Percentiles rank a stretch among this genome's conserved stretches.
phyloP scores from a whole-genome alignment of 768 basidiomycete species.

The Mycena leptocephala region DNA sequence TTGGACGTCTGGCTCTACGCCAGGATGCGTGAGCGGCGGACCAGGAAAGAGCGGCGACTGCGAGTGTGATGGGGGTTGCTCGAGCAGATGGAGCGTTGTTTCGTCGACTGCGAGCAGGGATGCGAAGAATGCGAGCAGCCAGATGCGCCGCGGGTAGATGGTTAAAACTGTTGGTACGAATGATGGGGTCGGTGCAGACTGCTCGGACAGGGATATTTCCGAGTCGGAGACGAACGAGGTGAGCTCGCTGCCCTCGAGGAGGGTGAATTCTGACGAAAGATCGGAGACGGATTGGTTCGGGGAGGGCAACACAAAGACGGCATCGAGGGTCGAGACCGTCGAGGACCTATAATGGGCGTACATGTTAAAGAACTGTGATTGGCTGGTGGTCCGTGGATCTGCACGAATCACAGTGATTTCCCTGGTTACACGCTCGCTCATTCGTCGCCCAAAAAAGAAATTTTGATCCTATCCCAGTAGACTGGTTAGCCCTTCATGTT shows the following conservation, averaged over 20 bases:
- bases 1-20: neutral
- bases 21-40: slow-evolving; percentile 1
- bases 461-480: neutral
- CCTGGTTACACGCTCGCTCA: no score
- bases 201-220: neutral
- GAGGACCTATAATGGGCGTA: neutral
- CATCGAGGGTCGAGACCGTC: neutral
- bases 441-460: no score
- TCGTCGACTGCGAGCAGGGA: slow-evolving; percentile 28
- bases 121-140: slow-evolving; percentile 4
- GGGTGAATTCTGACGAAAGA: slow-evolving; percentile 12
- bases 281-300: slow-evolving; percentile 1
- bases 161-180: neutral
- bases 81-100: slow-evolving; percentile 15
- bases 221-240: slow-evolving; percentile 2
- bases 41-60: slow-evolving; percentile 28
- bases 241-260: slow-evolving; percentile 15
- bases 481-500: no score
- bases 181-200: neutral
- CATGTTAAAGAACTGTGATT: neutral
- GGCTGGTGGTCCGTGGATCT: neutral
- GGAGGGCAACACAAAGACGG: slow-evolving; percentile 8
- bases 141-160: neutral
- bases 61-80: neutral
- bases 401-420: neutral